A percentile compares a stretch with the other conserved stretches of the same genome.
Conservation (phyloP, 768 basidiomycete species). For the Guyanaporus albipodus region DNA sequence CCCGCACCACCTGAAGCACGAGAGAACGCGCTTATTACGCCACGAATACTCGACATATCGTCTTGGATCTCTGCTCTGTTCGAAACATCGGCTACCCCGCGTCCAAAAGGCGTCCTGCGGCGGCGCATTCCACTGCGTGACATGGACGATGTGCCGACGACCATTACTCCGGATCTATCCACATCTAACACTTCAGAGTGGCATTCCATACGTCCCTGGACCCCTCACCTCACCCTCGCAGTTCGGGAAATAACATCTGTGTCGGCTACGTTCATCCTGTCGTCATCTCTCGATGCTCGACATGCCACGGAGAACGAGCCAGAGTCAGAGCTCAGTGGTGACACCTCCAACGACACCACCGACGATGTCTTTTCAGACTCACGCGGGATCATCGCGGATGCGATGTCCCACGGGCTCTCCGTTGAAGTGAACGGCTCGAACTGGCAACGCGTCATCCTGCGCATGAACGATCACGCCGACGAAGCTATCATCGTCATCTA, state of each 20-base stretch:
- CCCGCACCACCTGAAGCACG: background rate
- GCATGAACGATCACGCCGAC: conserved; percentile 75
- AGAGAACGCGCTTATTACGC: background rate
- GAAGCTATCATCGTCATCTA: conserved; percentile 91
- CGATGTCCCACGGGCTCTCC: conserved; percentile 68
- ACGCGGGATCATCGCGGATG: conserved; percentile 54
- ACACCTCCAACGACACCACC: conserved; percentile 36
- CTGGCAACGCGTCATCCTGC: conserved; percentile 77
- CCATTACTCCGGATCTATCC: conserved; percentile 10
- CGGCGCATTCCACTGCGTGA: background rate
- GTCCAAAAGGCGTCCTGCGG: background rate
- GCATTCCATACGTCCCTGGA: conserved; percentile 76
- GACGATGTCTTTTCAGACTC: conserved; percentile 30
- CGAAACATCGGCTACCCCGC: background rate
- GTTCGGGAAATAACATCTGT: conserved; percentile 84
- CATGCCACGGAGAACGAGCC: conserved; percentile 13
- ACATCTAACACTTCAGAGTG: conserved; percentile 38
- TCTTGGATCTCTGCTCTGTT: background rate
- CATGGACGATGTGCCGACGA: conserved; percentile 17
- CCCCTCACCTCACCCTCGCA: conserved; percentile 61
- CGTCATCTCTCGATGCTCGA: conserved; percentile 43
- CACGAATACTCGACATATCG: background rate
- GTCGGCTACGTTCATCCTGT: conserved; percentile 70
- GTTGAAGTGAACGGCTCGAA: conserved; percentile 76
- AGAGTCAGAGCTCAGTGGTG: conserved; percentile 29